Evolutionary conservation across 1,284 basidiomycete genomes (phyloP).

Genomic region (Mycena sp.): DNA sequence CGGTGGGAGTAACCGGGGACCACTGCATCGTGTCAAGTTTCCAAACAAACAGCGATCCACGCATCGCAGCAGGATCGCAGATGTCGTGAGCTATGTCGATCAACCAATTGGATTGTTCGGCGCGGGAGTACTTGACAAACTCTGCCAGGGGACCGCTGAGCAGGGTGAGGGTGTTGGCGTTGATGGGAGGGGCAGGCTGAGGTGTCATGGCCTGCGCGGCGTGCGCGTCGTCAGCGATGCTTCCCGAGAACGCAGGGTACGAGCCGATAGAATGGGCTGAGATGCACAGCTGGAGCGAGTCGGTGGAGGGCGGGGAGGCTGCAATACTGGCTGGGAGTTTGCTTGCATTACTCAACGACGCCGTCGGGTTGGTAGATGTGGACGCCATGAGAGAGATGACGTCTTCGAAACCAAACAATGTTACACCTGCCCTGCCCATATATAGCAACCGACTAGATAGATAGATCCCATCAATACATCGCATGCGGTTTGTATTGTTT

Average conservation of each 20-base stretch:
- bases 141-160: neutral
- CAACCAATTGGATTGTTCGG: slow-evolving; percentile 14
- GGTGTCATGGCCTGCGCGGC: neutral
- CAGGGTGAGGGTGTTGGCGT: neutral
- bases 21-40: neutral
- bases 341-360: too few species aligned
- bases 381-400: too few species aligned
- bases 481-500: too few species aligned
- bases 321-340: too few species aligned
- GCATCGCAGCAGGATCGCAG: slow-evolving; percentile 13
- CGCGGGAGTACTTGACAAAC: neutral
- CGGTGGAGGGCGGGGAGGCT: too few species aligned
- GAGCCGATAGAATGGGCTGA: neutral
- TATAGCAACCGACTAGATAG: too few species aligned
- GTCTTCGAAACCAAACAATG: too few species aligned
- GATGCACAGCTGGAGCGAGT: neutral
- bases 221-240: neutral
- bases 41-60: slow-evolving; percentile 9
- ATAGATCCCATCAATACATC: too few species aligned
- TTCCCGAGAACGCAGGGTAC: neutral
- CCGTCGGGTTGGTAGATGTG: too few species aligned
- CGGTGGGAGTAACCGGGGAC: neutral
- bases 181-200: neutral
- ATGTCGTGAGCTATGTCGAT: slow-evolving; percentile 22
- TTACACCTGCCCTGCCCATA: too few species aligned